phyloP scores from a whole-genome alignment of 352 stramenopile species.

The Globisporangium splendens region DNA sequence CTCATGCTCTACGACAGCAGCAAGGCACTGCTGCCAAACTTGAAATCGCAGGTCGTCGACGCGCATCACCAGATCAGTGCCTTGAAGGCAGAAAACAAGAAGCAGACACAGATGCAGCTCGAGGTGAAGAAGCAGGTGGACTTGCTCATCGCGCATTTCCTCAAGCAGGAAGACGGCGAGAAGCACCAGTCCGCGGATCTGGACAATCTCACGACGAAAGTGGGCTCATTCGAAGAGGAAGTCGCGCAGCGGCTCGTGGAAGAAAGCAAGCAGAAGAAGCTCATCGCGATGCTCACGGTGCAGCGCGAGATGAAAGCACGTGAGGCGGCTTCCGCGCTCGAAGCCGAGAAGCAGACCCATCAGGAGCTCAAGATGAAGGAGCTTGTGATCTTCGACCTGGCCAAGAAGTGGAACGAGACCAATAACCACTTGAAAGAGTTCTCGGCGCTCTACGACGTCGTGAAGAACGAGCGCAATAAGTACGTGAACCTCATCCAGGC shows the following conservation, averaged over 20 bases:
- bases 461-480: conserved; percentile 96
- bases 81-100: conserved; percentile 64
- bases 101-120: conserved; percentile 52
- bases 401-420: conserved; percentile 93
- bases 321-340: conserved; percentile 72
- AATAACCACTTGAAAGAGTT: conserved; percentile 92
- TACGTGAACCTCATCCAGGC: conserved; percentile 94
- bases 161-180: conserved; percentile 85
- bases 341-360: conserved; percentile 79
- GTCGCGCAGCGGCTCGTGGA: conserved; percentile 86
- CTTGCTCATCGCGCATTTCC: conserved; percentile 84
- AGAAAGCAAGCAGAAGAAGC: conserved; percentile 86
- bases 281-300: conserved; percentile 83
- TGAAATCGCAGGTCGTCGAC: conserved; percentile 78
- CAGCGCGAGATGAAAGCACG: conserved; percentile 90
- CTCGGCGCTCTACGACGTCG: conserved; percentile 91
- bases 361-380: conserved; percentile 93
- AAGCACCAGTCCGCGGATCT: conserved; percentile 65
- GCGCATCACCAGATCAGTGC: conserved; percentile 62
- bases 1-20: conserved; percentile 69
- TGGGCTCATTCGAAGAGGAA: conserved; percentile 75
- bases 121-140: conserved; percentile 92
- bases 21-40: conserved; percentile 73
- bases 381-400: conserved; percentile 91
- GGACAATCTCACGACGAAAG: conserved; percentile 50